Evolutionary conservation across 148 eudicot species (phyloP).

Genomic region (Chenopodium formosanum): DNA sequence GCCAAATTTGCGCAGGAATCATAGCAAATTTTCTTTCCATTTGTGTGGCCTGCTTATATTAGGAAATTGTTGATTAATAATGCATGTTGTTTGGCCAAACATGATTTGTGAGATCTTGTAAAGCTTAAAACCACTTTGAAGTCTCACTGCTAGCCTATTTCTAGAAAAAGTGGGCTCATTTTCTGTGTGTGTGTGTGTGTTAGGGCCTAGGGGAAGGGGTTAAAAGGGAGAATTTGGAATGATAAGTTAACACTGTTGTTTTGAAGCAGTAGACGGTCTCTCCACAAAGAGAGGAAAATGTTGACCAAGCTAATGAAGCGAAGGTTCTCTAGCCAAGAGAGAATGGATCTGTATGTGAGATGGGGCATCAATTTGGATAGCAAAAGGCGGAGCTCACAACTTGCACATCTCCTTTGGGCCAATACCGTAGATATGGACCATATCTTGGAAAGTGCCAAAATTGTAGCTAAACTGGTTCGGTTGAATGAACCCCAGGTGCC

Average conservation of each 20-base stretch:
- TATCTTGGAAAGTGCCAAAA: constrained; percentile 62
- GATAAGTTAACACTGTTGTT: constrained; percentile 3
- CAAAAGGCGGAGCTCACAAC: constrained; percentile 65
- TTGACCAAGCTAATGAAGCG: constrained; percentile 68
- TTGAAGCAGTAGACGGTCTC: constrained; percentile 54
- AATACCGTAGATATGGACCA: constrained; percentile 55
- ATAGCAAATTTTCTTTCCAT: no score
- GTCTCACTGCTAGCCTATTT: background rate
- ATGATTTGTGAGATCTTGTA: background rate
- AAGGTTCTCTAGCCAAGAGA: constrained; percentile 58
- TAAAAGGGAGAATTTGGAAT: background rate
- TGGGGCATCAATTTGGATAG: constrained; percentile 77
- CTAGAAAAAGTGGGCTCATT: background rate
- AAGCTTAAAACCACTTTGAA: no score
- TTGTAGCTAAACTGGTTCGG: constrained; percentile 68
- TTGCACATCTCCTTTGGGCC: constrained; percentile 63
- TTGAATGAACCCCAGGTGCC: constrained; percentile 54
- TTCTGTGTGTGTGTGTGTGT: background rate
- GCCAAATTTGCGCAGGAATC: no score
- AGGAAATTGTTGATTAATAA: background rate
- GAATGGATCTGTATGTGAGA: constrained; percentile 52
- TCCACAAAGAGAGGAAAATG: constrained; percentile 72
- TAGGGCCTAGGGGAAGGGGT: background rate
- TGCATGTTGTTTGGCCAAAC: background rate
- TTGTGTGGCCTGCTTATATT: background rate